phyloP scores from a whole-genome alignment of 768 basidiomycete genomes.

The Termitomyces sp. region DNA sequence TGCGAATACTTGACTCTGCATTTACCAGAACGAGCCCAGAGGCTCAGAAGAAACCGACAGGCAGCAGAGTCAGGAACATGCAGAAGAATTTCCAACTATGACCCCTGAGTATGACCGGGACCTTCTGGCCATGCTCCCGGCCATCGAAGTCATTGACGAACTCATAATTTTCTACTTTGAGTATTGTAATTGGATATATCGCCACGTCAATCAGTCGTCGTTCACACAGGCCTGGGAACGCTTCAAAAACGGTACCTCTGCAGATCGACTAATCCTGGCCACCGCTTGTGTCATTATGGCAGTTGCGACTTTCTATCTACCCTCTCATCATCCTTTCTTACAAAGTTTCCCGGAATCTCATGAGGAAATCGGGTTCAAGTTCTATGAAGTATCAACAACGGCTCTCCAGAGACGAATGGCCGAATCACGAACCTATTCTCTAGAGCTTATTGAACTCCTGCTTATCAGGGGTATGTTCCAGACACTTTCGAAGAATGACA shows the following conservation, averaged over 20 bases:
- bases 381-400: conserved; percentile 64
- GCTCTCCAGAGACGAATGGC: conserved; percentile 60
- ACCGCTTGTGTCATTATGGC: conserved; percentile 76
- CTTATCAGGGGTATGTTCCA: conserved; percentile 71
- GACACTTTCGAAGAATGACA: conserved; percentile 68
- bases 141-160: conserved; percentile 64
- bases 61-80: conserved; percentile 49
- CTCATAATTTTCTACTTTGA: conserved; percentile 79
- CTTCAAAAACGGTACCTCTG: conserved; percentile 63
- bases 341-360: conserved; percentile 46
- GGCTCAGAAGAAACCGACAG: conserved; percentile 53
- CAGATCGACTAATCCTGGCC: conserved; percentile 67
- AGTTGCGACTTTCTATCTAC: conserved; percentile 69
- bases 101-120: conserved; percentile 68
- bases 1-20: conserved; percentile 13
- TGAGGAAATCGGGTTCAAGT: conserved; percentile 61
- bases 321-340: conserved; percentile 59
- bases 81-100: conserved; percentile 36
- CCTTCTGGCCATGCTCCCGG: conserved; percentile 62
- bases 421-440: conserved; percentile 56
- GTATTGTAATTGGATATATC: conserved; percentile 86
- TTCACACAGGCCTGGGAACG: conserved; percentile 68
- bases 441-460: conserved; percentile 75
- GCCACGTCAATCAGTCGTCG: conserved; percentile 63
- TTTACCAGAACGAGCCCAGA: conserved; percentile 38